A percentile compares a stretch with the other conserved stretches of the same genome.
These are phyloP conservation scores for Nitzschia sp. DNA, from an alignment of 108 stramenopile genomes.

Conservation along the genomic window DNA sequence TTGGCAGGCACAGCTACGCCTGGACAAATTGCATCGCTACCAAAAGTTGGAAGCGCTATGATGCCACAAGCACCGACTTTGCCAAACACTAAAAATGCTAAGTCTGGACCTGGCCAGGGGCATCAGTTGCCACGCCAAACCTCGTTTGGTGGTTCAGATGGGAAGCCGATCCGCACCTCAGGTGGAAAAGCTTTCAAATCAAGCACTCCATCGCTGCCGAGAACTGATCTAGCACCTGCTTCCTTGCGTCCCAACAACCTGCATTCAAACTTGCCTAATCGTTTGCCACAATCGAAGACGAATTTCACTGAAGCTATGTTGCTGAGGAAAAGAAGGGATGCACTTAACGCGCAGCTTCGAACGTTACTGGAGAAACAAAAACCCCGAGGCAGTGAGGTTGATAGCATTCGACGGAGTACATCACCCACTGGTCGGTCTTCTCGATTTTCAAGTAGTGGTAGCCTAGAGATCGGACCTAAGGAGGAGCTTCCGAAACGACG, in stretches of 20 bases:
- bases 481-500: slow-evolving; percentile 53
- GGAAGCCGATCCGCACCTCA: not conserved
- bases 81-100: slow-evolving; percentile 5
- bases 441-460: not conserved
- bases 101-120: not conserved
- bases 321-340: slow-evolving; percentile 41
- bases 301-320: slow-evolving; percentile 41
- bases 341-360: slow-evolving; percentile 23
- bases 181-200: not conserved
- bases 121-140: not conserved
- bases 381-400: not conserved
- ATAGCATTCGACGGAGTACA: not conserved
- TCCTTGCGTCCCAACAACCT: slow-evolving; percentile 6
- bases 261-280: slow-evolving; percentile 2
- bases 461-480: slow-evolving; percentile 7
- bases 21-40: not conserved
- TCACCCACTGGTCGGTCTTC: not conserved
- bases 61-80: not conserved
- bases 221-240: not conserved
- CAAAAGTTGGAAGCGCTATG: not conserved
- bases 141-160: not conserved
- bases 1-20: not conserved
- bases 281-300: slow-evolving; percentile 25
- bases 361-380: not conserved
- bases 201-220: not conserved